phyloP scores from a whole-genome alignment of 805 yeast species.

The Saturnispora quitensis region DNA sequence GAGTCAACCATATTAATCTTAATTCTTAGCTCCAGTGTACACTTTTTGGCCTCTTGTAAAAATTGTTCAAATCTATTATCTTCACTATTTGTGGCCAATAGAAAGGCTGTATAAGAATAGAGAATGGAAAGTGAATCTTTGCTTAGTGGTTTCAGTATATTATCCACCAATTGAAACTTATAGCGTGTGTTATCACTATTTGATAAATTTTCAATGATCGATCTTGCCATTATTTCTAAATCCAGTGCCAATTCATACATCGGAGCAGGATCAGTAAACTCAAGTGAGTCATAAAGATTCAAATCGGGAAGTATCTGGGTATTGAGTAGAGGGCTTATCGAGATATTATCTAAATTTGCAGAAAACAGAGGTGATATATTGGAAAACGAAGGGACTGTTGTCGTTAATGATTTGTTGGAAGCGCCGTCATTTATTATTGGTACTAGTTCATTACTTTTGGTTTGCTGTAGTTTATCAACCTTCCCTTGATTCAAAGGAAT shows the following conservation, averaged over 20 bases:
- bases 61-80: conserved; percentile 2
- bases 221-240: conserved; percentile 8
- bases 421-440: neutral
- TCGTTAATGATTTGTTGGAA: neutral
- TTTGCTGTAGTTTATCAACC: neutral
- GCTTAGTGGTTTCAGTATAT: conserved; percentile 12
- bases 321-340: neutral
- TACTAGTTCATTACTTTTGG: neutral
- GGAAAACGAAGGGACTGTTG: neutral
- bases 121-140: conserved; percentile 7
- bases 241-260: neutral
- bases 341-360: neutral
- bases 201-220: conserved; percentile 8
- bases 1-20: neutral
- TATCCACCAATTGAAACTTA: conserved; percentile 10
- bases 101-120: conserved; percentile 14
- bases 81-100: conserved; percentile 8
- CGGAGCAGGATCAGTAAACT: neutral
- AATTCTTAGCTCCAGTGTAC: neutral
- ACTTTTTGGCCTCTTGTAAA: conserved; percentile 7
- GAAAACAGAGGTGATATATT: neutral
- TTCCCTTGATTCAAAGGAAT: neutral
- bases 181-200: conserved; percentile 5
- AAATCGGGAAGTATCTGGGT: neutral
- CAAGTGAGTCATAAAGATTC: neutral